Evolutionary conservation across 768 basidiomycete genomes (phyloP).

Genomic region (Lentinus tigrinus): DNA sequence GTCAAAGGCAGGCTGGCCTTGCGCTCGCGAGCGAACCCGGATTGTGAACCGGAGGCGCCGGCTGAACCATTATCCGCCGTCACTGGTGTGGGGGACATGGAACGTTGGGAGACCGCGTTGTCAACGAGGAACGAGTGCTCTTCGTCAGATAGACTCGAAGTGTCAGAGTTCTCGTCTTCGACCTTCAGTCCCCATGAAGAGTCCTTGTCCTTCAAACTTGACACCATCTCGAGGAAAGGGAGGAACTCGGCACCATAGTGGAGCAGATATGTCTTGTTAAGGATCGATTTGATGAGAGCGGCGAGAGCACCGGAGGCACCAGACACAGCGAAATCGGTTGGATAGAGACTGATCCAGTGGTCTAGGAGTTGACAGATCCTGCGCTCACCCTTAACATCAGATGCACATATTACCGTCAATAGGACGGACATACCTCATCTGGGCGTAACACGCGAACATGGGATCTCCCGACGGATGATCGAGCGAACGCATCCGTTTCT

Average conservation of each 20-base stretch:
- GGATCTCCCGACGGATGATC: constrained; percentile 73
- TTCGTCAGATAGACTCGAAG: constrained; percentile 52
- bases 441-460: constrained; percentile 84
- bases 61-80: neutral
- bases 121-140: constrained; percentile 38
- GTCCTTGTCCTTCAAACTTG: constrained; percentile 65
- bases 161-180: constrained; percentile 67
- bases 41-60: neutral
- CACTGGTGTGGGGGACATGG: constrained; percentile 8
- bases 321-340: constrained; percentile 76
- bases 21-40: constrained; percentile 47
- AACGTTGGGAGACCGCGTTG: constrained; percentile 19
- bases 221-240: constrained; percentile 71
- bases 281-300: constrained; percentile 76
- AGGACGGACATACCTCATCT: constrained; percentile 82
- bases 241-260: constrained; percentile 85
- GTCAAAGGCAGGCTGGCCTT: constrained; percentile 67
- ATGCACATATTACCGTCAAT: too few relatives aligned
- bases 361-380: constrained; percentile 82
- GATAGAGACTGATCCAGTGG: constrained; percentile 74
- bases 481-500: constrained; percentile 79
- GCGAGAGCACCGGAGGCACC: constrained; percentile 70
- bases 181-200: constrained; percentile 72
- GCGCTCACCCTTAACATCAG: neutral
- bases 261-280: constrained; percentile 75